Conservation (phyloP, 2,329 filamentous ascomycete genomes). For the Ophiognomonia clavigignenti-juglandacearum region DNA sequence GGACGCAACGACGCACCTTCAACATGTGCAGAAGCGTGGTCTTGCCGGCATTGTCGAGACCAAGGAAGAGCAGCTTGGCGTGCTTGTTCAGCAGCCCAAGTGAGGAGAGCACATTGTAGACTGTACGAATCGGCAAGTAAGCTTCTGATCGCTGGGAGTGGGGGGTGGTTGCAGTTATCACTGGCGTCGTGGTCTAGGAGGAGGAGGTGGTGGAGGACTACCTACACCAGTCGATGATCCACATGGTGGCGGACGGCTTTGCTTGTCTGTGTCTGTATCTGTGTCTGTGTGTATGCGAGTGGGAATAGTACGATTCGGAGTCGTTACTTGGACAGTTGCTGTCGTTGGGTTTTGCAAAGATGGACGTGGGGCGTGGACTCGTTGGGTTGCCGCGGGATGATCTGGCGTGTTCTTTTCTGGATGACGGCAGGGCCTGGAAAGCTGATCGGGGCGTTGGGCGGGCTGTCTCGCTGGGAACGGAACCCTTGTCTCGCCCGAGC, state of each 20-base stretch:
- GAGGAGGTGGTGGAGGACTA: no score
- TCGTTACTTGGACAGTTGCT: no score
- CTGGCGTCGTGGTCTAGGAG: no score
- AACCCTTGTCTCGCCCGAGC: background rate
- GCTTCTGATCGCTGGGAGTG: no score
- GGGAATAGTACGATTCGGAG: no score
- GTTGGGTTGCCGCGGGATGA: slow-evolving; percentile 13
- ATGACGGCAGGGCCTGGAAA: slow-evolving; percentile 17
- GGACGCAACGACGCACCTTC: slow-evolving; percentile 58
- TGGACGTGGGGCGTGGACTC: slow-evolving; percentile 6
- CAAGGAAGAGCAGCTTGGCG: slow-evolving; percentile 89
- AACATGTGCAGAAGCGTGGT: slow-evolving; percentile 92
- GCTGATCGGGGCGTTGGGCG: no score
- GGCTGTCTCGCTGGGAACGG: slow-evolving; percentile 7
- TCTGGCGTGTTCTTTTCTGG: slow-evolving; percentile 10
- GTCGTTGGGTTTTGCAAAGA: background rate
- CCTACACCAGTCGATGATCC: slow-evolving; percentile 95
- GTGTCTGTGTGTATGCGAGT: background rate
- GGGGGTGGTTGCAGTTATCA: no score
- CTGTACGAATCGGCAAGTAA: slow-evolving; percentile 40
- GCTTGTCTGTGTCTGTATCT: background rate
- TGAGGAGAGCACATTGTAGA: slow-evolving; percentile 85
- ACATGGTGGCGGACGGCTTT: slow-evolving; percentile 55
- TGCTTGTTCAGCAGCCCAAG: slow-evolving; percentile 92
- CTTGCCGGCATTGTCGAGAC: slow-evolving; percentile 92